Evolutionary conservation across 129 eudicot genomes (phyloP).

Genomic region (Chrysanthemum lavandulifolium): DNA sequence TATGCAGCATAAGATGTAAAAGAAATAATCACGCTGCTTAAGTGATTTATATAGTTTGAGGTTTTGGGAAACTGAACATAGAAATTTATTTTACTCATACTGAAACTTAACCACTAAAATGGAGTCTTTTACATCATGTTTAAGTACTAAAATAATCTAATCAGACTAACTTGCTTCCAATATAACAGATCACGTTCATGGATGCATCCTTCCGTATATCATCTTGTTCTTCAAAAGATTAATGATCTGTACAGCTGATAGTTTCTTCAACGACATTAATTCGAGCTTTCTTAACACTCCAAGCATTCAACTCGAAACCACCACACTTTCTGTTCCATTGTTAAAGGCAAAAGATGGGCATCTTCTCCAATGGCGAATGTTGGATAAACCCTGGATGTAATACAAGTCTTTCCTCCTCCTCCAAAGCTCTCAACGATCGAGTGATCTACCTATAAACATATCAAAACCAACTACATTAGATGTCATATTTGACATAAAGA

Average conservation of each 20-base stretch:
- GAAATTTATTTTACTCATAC: no score
- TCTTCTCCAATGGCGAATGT: slow-evolving; percentile 39
- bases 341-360: slow-evolving; percentile 49
- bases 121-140: neutral
- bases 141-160: slow-evolving; percentile 2
- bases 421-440: slow-evolving; percentile 74
- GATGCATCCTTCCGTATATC: no score
- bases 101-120: neutral
- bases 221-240: no score
- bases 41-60: no score
- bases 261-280: neutral
- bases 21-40: no score
- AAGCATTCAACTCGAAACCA: slow-evolving; percentile 27
- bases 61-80: no score
- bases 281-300: slow-evolving; percentile 35
- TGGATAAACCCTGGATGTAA: slow-evolving; percentile 75
- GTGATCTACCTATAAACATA: slow-evolving; percentile 54
- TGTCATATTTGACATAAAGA: neutral
- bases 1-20: no score
- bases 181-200: neutral
- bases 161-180: slow-evolving; percentile 7
- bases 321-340: slow-evolving; percentile 37
- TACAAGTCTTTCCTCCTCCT: slow-evolving; percentile 60
- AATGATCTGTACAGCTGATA: no score
- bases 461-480: neutral